Evolutionary conservation across 192 early-diverging fungal species (phyloP), one percentile per base, ranked within the genome.

Genomic region (Funneliformis geosporum): DNA sequence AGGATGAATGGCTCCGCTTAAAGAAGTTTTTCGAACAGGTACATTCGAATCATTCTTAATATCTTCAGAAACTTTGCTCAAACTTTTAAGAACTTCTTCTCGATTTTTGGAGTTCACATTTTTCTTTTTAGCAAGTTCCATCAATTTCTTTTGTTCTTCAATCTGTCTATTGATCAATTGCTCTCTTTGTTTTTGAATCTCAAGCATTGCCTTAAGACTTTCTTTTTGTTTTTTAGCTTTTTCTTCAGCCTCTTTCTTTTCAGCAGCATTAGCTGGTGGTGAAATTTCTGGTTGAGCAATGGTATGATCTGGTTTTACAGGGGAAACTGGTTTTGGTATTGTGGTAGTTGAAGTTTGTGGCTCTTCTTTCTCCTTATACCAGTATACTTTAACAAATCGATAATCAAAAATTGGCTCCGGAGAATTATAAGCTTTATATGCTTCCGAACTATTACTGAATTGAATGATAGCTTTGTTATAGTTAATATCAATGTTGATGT

Each of bases 331-430:
- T 43, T 85, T 85, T 11, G 80, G 75, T 62, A 80, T 72, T 40
- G 77, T 61, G 16, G 47, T 59, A 4, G 72, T 80, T 25, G 81
- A 71, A 33, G 73, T 80, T 4, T 72, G 71, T 10, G 77, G 79
- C 27, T 82, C 75, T 39, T 76, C 76, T 44, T 84, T 77, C 25
- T 82, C 86, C 12, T 85, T 86, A 43, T 89, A 83, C 92, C 93
- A 95, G 81, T 89, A 95, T n/a, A 96, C 90, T 75, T 93, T 94
- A 64, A 96, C 94, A 78, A 96, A 96, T 27, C 95, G 89, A 81
- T 96, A 96, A 23, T 87, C 92, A 85, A 96, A 96, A 46, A 96
- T 92, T 11, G 90, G 87, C 18, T 93, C 92, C 5, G 95, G 94
- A 25, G 89, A 92, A 55, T 85, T 86, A 71, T 94, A 90, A 12